phyloP scores from a whole-genome alignment of 169 alveolate species.

The Miamiensis avidus region DNA sequence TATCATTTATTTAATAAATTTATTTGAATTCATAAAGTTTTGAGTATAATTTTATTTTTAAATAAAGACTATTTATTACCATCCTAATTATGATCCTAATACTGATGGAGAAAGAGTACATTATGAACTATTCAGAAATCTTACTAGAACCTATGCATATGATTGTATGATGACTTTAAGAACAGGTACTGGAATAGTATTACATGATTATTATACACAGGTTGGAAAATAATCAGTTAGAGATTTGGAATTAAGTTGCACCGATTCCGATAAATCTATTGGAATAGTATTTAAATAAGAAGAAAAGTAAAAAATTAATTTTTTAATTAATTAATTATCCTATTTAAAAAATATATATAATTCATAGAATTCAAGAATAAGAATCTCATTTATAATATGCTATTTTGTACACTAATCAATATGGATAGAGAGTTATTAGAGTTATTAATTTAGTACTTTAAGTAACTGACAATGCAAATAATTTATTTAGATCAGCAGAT shows the following conservation, averaged over 20 bases:
- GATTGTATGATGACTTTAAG: conserved; percentile 62
- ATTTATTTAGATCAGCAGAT: conserved; percentile 56
- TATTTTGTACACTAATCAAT: conserved; percentile 50
- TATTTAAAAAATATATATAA: too few species aligned
- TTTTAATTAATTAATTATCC: too few species aligned
- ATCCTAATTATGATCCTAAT: conserved; percentile 43
- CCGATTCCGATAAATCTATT: conserved; percentile 59
- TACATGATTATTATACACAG: conserved; percentile 50
- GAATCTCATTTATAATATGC: conserved; percentile 61
- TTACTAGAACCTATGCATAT: conserved; percentile 69
- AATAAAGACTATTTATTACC: conserved; percentile 36
- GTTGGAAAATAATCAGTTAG: conserved; percentile 37
- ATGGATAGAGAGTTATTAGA: conserved; percentile 58
- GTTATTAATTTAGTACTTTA: conserved; percentile 49
- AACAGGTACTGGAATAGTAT: conserved; percentile 51
- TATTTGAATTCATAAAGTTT: neutral
- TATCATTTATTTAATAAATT: too few species aligned
- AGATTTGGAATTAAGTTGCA: conserved; percentile 59
- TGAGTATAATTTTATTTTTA: too few species aligned
- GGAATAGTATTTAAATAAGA: conserved; percentile 50
- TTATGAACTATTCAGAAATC: conserved; percentile 73
- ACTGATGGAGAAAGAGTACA: conserved; percentile 69
- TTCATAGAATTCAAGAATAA: conserved; percentile 12
- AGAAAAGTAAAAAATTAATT: too few species aligned
- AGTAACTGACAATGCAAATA: conserved; percentile 42